Evolutionary conservation across 73 alveolate species (phyloP).

Genomic region (Tetrahymena malaccensis): DNA sequence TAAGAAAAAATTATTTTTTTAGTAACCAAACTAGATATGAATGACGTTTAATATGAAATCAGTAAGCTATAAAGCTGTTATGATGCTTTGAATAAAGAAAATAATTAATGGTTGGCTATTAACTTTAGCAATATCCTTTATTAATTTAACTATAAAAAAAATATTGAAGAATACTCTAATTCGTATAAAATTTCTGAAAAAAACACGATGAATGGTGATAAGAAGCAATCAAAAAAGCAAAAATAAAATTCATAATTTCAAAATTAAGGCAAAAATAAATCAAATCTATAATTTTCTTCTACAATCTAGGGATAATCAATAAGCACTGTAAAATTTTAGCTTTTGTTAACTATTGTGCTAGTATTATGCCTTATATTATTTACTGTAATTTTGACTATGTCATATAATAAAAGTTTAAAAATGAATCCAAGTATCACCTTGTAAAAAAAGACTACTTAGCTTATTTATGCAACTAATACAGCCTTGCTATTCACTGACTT

Average conservation of each 20-base stretch:
- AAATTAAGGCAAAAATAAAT: neutral
- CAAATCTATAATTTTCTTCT: neutral
- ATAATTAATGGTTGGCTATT: neutral
- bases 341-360: neutral
- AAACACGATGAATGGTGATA: neutral
- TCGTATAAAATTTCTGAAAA: neutral
- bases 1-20: neutral
- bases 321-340: neutral
- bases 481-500: neutral
- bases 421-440: neutral
- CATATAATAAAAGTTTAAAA: neutral
- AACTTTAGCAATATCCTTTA: neutral
- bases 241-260: neutral
- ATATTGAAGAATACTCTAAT: neutral
- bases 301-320: neutral
- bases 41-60: neutral
- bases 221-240: neutral
- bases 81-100: neutral
- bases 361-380: neutral
- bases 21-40: neutral
- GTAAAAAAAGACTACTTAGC: neutral
- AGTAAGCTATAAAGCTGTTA: neutral
- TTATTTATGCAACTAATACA: neutral
- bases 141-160: neutral
- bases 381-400: neutral